Evolutionary conservation across 208 protist species (phyloP).

Genomic region (Leishmania guyanensis): DNA sequence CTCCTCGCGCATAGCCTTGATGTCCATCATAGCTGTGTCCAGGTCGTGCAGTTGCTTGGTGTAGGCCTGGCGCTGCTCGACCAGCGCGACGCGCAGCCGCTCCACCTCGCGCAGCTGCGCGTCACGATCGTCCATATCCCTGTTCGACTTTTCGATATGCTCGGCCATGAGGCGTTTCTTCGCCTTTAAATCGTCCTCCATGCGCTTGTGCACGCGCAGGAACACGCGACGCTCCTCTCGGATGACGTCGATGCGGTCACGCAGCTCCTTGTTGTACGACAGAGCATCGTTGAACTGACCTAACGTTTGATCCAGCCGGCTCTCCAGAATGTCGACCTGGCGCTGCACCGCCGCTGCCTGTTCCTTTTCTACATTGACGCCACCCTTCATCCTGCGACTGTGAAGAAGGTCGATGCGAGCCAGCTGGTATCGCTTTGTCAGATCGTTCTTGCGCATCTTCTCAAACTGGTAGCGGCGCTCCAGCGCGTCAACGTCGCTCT

Average conservation of each 20-base stretch:
- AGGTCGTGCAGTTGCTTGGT: conserved; percentile 69
- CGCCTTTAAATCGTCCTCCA: conserved; percentile 93
- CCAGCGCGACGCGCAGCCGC: conserved; percentile 71
- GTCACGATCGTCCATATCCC: conserved; percentile 95
- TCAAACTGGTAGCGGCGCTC: conserved; percentile 92
- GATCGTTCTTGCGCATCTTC: conserved; percentile 92
- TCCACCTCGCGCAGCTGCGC: conserved; percentile 86
- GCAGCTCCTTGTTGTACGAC: conserved; percentile 94
- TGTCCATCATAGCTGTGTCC: conserved; percentile 85
- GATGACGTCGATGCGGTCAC: conserved; percentile 96
- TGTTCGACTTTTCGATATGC: conserved; percentile 95
- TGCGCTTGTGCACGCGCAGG: conserved; percentile 95
- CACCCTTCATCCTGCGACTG: conserved; percentile 83
- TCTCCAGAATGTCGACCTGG: conserved; percentile 95
- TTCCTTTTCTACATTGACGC: conserved; percentile 92
- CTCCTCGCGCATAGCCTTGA: conserved; percentile 88
- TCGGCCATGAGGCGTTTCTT: conserved; percentile 95
- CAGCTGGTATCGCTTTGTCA: conserved; percentile 85
- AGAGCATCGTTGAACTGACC: conserved; percentile 97
- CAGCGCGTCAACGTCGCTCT: conserved; percentile 86
- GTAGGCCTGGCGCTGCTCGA: conserved; percentile 84
- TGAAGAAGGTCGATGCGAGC: conserved; percentile 87
- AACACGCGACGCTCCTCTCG: conserved; percentile 96
- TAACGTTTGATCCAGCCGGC: conserved; percentile 94
- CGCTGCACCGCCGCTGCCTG: conserved; percentile 88